A percentile compares a stretch with the other conserved stretches of the same genome.
These are phyloP conservation scores for Smittium mucronatum DNA, from an alignment of 371 early-diverging fungal species.

Conservation along the genomic window DNA sequence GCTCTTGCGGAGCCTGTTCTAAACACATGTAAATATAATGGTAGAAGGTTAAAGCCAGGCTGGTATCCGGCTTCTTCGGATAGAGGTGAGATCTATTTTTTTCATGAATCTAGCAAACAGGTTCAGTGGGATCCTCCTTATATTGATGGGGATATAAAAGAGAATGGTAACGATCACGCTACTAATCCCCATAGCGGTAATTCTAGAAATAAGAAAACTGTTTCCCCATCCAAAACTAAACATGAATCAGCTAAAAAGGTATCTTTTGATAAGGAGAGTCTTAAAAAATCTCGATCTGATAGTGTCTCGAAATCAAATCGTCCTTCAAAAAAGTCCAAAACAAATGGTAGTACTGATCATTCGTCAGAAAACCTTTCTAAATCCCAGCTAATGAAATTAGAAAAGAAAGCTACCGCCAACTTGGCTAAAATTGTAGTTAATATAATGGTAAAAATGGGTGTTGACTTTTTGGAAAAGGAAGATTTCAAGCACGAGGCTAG, in stretches of 20 bases:
- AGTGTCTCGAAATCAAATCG: not conserved
- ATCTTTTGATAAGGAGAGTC: not conserved
- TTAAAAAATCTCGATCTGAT: not conserved
- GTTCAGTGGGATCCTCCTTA: constrained; percentile 38
- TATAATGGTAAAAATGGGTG: constrained; percentile 46
- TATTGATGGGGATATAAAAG: not conserved
- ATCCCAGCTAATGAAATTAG: constrained; percentile 12
- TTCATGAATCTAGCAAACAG: constrained; percentile 32
- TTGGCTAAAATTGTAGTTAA: constrained; percentile 46
- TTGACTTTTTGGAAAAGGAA: constrained; percentile 35
- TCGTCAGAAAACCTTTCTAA: not conserved
- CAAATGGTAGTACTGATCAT: not conserved
- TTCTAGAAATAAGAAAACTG: not conserved
- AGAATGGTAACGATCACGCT: not conserved
- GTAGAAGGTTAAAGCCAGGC: constrained; percentile 21
- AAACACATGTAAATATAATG: not conserved
- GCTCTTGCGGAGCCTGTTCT: not conserved
- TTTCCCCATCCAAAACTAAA: not conserved
- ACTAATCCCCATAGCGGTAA: not conserved
- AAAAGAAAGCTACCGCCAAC: constrained; percentile 38
- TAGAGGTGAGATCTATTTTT: constrained; percentile 37
- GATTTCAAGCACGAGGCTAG: constrained; percentile 58
- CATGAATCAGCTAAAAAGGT: constrained; percentile 6
- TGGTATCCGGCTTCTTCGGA: constrained; percentile 32
- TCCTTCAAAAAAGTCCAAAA: not conserved